Percentiles rank a stretch among this genome's conserved stretches.
Conservation (phyloP, 2,329 filamentous ascomycete species). For the Phaeosphaeriaceae sp. region DNA sequence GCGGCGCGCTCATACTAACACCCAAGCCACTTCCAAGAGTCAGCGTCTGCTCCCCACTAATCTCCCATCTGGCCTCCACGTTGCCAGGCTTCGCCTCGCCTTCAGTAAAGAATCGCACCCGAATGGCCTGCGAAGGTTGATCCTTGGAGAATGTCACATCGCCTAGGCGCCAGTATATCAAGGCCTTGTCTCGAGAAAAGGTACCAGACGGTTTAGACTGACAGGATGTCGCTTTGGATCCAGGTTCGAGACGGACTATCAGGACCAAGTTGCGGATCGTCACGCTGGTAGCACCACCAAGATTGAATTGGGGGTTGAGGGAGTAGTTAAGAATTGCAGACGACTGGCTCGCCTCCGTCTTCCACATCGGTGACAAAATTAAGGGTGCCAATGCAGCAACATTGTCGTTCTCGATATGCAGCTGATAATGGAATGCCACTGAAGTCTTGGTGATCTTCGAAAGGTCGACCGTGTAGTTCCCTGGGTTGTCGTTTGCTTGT, state of each 20-base stretch:
- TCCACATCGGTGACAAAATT: conserved; percentile 78
- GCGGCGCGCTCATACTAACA: conserved; percentile 47
- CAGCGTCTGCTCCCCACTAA: conserved; percentile 57
- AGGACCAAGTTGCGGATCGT: conserved; percentile 77
- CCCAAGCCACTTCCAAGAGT: conserved; percentile 69
- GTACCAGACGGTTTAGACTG: conserved; percentile 83
- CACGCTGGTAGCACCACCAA: conserved; percentile 54
- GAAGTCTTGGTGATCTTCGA: conserved; percentile 74
- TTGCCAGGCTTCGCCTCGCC: conserved; percentile 74
- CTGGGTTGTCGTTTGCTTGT: conserved; percentile 70
- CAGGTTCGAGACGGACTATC: conserved; percentile 71
- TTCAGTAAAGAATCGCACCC: conserved; percentile 82
- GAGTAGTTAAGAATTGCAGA: conserved; percentile 85
- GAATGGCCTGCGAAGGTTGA: conserved; percentile 71
- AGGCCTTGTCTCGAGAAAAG: conserved; percentile 76
- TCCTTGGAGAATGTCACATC: conserved; percentile 72
- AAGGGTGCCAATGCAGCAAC: conserved; percentile 72
- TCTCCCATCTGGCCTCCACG: conserved; percentile 85
- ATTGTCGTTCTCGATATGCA: conserved; percentile 70
- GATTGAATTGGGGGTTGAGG: conserved; percentile 73
- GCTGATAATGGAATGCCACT: conserved; percentile 90
- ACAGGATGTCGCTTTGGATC: conserved; percentile 67
- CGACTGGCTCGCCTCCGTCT: conserved; percentile 82
- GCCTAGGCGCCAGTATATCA: conserved; percentile 82
- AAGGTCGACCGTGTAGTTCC: conserved; percentile 81